Conservation (phyloP, 2,329 filamentous ascomycete species). For the Zymoseptoria pseudotritici region DNA sequence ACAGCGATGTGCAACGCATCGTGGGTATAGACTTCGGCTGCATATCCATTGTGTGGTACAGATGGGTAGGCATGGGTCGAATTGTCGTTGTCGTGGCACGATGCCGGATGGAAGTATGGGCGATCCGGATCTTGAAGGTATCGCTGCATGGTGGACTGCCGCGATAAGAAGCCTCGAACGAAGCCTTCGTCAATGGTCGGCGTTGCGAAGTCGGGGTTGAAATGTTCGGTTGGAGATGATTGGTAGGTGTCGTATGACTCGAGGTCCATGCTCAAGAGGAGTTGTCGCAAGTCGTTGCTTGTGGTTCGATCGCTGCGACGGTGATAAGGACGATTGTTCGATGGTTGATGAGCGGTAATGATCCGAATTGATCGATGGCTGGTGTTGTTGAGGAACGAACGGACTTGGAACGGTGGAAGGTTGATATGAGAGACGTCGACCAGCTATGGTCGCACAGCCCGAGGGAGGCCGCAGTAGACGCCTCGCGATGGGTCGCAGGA, state of each 20-base stretch:
- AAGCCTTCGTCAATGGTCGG: background rate
- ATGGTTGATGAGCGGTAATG: too few relatives aligned
- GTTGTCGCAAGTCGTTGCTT: background rate
- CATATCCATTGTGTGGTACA: background rate
- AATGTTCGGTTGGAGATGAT: background rate
- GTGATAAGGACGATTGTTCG: background rate
- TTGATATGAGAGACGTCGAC: background rate
- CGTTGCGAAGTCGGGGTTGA: background rate
- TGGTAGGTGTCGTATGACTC: background rate
- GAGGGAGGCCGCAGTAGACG: background rate
- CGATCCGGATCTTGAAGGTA: conserved; percentile 2
- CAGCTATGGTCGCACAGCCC: background rate
- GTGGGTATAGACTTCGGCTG: background rate
- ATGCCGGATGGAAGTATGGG: background rate
- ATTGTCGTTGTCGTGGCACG: background rate
- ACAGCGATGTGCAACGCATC: background rate
- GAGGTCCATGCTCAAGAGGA: background rate
- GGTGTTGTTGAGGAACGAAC: background rate
- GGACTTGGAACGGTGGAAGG: background rate
- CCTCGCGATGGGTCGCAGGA: background rate
- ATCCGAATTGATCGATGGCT: background rate
- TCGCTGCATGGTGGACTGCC: background rate
- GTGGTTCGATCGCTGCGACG: background rate
- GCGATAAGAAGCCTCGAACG: background rate
- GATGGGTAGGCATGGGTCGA: background rate